Evolutionary conservation across 1,284 basidiomycete genomes (phyloP), one percentile per base, ranked within the genome.

Genomic region (Sparassis latifolia): DNA sequence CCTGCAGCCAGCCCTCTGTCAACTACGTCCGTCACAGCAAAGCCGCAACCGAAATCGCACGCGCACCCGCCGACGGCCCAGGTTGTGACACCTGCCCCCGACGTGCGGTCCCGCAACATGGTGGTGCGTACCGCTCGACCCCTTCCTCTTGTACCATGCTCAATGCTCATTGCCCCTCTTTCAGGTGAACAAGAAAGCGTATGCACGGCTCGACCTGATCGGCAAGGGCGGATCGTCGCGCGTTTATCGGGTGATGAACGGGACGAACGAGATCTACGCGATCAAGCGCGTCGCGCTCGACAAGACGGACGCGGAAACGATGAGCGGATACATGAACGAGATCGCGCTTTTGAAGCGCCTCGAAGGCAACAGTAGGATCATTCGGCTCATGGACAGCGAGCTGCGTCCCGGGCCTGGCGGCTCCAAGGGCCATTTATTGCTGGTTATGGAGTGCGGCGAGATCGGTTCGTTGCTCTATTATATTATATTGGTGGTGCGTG

Each of bases 401-500:
- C 69, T 91, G 53, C 80, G 80, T 63, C 70, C 77, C 33, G 76
- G 79, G 40, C 70, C 76, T n/a, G 76, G 79, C 48, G 79, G 80
- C 50, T 75, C 79, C 62, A 81, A 86, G 70, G 83, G 84, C 32
- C 69, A 80, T 66, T 60, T 91, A 52, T 69, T 90, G 69, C 76
- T 96, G 63, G 89, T 96, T 3, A 93, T 97, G 92, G 94, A 97
- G 65, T 92, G 88, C 54, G 94, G 94, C 5, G 94, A 97, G 70
- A 84, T 92, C 44, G 82, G 69, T 71, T 47, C 51, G 69, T 62
- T 30, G 7, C 27, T 29, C 27, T 38, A 33, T 33, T 3, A 3
- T 7, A n/a, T 7, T 37, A 5, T 12, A 9, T 2, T 31, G 5
- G 33, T 6, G 28, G 5, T 31, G 33, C 7, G 20, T 20, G 20